Base-by-base conservation (phyloP, 305 asterid genomes). In the Fraxinus albicans region DNA sequence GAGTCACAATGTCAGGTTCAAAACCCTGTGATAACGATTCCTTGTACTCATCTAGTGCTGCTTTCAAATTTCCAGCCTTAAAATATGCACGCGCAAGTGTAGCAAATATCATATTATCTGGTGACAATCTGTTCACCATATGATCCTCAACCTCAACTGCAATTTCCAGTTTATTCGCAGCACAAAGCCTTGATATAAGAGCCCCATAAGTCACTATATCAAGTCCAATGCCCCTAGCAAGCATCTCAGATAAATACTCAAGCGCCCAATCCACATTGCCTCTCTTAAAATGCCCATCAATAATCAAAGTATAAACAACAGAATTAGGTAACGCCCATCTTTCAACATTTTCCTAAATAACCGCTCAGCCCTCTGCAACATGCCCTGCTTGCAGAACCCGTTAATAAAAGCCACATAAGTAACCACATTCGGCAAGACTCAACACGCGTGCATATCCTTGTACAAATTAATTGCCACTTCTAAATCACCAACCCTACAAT, bases 191-290 rank as follows among this genome's bases (percentile, higher is more conserved):
- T 0, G 79, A 70, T 44, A 83, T 77, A 29, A 83, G 60, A 34
- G 74, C 79, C 40, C 85, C 85, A 83, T 69, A 83, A 47, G 85
- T 27, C 73, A 81, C 42, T 12, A 47, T 31, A 83, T 83, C 86
- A 55, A 73, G 79, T 63, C 76, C 79, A 70, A 83, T 15, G 1
- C 82, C 86, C 25, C 75, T 78, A 70, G 42, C 76, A 73, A 70
- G 79, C 86, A 83, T 83, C 65, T 44, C 63, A 36, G 27, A 25
- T 27, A 83, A 69, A 53, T 72, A 83, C 25, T 83, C 40, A n/a
- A 83, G 73, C 7, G 86, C 83, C 29, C 13, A 36, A 8, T 78
- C 76, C 27, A 78, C 5, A 35, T 83, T 79, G 67, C 79, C 78
- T 42, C 72, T 78, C 79, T 73, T 78, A 79, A 83, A 83, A 60